Percentiles rank a stretch among this genome's conserved stretches.
phyloP scores from a whole-genome alignment of 1,284 basidiomycete species.

The Heterobasidion annosum region DNA sequence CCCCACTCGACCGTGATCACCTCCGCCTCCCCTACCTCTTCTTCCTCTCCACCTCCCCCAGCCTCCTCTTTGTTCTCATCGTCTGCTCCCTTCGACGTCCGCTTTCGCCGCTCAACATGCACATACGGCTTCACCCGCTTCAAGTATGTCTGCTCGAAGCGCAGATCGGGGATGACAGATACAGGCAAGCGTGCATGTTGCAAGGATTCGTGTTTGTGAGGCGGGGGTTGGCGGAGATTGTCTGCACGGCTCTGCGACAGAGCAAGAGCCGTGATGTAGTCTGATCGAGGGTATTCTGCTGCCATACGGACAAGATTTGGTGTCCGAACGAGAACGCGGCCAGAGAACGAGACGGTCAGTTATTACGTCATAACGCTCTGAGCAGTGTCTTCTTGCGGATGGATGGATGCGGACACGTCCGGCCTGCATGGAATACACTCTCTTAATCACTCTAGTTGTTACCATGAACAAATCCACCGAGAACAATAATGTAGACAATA shows the following conservation, averaged over 20 bases:
- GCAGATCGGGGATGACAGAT: constrained; percentile 52
- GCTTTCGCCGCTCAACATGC: constrained; percentile 2
- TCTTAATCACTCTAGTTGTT: too few species aligned
- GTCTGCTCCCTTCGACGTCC: background rate
- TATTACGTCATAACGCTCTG: too few species aligned
- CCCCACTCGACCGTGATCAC: constrained; percentile 35
- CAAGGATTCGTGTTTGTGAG: background rate
- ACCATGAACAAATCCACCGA: too few species aligned
- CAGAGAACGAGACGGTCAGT: too few species aligned
- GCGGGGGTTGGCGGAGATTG: background rate
- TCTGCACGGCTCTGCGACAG: background rate
- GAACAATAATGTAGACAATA: too few species aligned
- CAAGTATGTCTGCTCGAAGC: constrained; percentile 64
- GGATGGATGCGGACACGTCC: too few species aligned
- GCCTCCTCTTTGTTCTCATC: constrained; percentile 23
- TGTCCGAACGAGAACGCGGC: too few species aligned
- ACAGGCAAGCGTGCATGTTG: constrained; percentile 22
- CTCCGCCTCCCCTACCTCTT: background rate
- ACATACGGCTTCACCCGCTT: constrained; percentile 9
- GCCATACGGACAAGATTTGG: background rate
- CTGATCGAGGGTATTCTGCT: constrained; percentile 6
- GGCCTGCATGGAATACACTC: too few species aligned
- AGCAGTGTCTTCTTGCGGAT: too few species aligned
- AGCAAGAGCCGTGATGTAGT: constrained; percentile 11
- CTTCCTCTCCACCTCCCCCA: constrained; percentile 1